Evolutionary conservation across 257 asterid species (phyloP), one percentile per base, ranked within the genome.

Genomic region (Forsythia suspensa): DNA sequence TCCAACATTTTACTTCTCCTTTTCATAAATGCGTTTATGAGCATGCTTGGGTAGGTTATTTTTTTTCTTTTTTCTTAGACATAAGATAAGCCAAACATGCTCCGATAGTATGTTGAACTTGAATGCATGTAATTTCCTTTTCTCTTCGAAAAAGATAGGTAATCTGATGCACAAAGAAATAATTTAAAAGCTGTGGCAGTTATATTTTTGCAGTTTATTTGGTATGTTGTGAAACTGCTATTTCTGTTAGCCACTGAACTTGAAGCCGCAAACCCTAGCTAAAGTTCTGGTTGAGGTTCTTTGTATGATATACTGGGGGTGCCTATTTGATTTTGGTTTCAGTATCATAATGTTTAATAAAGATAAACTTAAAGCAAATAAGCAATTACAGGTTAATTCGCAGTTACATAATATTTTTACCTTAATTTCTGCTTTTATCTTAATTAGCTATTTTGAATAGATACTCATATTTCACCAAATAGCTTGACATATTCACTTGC

Each of bases 401-500:
- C 34, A n/a, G 20, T 82, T 66, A 10, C 70, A 38, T 63, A 13
- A 40, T 21, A 61, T 51, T 29, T 34, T 81, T 75, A 57, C 41
- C 70, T 66, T 40, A 68, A 40, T 67, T 78, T 46, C 44, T 61
- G 61, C 7, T 5, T 57, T 85, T 29, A 52, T 16, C 63, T 74
- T 20, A 21, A 70, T 76, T 41, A 61, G 75, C 51, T 71, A 36
- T 16, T 55, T 74, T 46, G 48, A 43, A 73, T 79, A 75, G 71
- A 75, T 77, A 39, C 77, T 51, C 2, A 38, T 36, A 76, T 65
- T 16, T 29, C 4, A 48, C 72, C 66, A 43, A 21, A 11, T 59
- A 39, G 13, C 75, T 71, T 48, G 36, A 55, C 48, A n/a, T 43
- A 65, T 79, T 80, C 76, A 70, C 68, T 65, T 70, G 68, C 74